phyloP scores from a whole-genome alignment of 768 basidiomycete species.

The Lentinula guzmanii region DNA sequence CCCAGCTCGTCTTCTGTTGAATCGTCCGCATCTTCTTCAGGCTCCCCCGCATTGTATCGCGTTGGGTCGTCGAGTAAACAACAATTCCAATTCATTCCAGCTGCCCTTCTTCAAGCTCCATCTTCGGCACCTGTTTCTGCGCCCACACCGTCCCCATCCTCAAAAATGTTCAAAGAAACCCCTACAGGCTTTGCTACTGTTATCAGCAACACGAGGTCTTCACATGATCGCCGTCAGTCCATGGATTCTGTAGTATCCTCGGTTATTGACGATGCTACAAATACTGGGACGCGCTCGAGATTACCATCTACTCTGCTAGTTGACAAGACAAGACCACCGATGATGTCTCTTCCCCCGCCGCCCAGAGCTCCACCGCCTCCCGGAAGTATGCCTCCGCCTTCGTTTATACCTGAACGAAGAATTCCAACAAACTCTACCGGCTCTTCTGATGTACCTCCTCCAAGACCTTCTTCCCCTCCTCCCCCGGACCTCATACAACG shows the following conservation, averaged over 20 bases:
- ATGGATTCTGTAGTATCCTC: slow-evolving; percentile 65
- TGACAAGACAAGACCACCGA: slow-evolving; percentile 80
- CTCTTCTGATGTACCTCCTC: slow-evolving; percentile 61
- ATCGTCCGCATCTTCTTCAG: slow-evolving; percentile 5
- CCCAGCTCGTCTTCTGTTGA: slow-evolving; percentile 20
- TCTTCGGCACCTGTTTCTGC: slow-evolving; percentile 27
- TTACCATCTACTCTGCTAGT: slow-evolving; percentile 50
- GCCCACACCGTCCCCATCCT: slow-evolving; percentile 22
- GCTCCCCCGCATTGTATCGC: slow-evolving; percentile 41
- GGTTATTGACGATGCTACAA: slow-evolving; percentile 37
- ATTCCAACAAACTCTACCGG: slow-evolving; percentile 34
- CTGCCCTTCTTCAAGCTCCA: slow-evolving; percentile 24
- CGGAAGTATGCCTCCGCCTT: slow-evolving; percentile 66
- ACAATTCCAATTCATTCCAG: slow-evolving; percentile 63
- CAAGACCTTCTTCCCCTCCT: slow-evolving; percentile 88
- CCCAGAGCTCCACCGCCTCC: slow-evolving; percentile 61
- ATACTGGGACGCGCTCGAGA: slow-evolving; percentile 39
- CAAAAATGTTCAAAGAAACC: slow-evolving; percentile 12
- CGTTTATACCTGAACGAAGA: slow-evolving; percentile 69
- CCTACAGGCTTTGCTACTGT: slow-evolving; percentile 7
- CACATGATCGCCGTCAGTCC: slow-evolving; percentile 61
- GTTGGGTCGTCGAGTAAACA: slow-evolving; percentile 39
- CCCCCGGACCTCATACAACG: slow-evolving; percentile 90
- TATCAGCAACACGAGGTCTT: slow-evolving; percentile 33
- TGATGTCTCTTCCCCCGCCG: slow-evolving; percentile 79